A percentile compares a stretch with the other conserved stretches of the same genome.
phyloP scores from a whole-genome alignment of 345 rosid species.

The Aegle marmelos region DNA sequence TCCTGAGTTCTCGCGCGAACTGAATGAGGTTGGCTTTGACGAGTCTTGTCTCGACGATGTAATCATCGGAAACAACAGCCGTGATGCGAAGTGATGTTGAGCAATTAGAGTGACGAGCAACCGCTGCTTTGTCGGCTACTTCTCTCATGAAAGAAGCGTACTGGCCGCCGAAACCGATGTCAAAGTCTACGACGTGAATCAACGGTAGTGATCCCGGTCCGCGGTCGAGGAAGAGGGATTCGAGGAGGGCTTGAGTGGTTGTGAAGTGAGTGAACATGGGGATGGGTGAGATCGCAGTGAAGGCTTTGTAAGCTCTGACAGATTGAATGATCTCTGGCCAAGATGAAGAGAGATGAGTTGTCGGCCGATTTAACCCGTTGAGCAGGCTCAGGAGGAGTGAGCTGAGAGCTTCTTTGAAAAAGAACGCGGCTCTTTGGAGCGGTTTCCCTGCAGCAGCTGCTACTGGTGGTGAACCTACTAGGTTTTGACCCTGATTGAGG shows the following conservation, averaged over 20 bases:
- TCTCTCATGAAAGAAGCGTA: constrained; percentile 89
- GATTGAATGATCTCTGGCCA: constrained; percentile 73
- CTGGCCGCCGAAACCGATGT: constrained; percentile 93
- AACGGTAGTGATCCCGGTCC: constrained; percentile 44
- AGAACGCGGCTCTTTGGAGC: constrained; percentile 79
- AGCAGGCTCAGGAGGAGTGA: constrained; percentile 32
- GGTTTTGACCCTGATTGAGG: constrained; percentile 46
- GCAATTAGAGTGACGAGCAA: not conserved
- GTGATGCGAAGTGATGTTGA: constrained; percentile 65
- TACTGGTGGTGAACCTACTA: constrained; percentile 35
- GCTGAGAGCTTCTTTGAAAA: constrained; percentile 82
- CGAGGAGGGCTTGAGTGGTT: constrained; percentile 81
- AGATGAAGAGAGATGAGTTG: constrained; percentile 38
- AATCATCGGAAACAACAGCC: constrained; percentile 78
- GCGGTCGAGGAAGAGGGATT: constrained; percentile 30
- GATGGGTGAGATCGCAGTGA: constrained; percentile 72
- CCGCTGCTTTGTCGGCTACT: constrained; percentile 46
- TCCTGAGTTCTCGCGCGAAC: constrained; percentile 73
- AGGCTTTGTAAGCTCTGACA: constrained; percentile 67
- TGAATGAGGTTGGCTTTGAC: constrained; percentile 71
- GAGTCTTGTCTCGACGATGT: constrained; percentile 56
- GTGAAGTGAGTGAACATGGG: constrained; percentile 92
- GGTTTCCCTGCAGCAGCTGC: constrained; percentile 47
- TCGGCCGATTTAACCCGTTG: constrained; percentile 38
- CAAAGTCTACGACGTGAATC: constrained; percentile 85